These are phyloP conservation scores for Fraxinus sp. DNA, from an alignment of 305 asterid genomes.

Conservation along the genomic window DNA sequence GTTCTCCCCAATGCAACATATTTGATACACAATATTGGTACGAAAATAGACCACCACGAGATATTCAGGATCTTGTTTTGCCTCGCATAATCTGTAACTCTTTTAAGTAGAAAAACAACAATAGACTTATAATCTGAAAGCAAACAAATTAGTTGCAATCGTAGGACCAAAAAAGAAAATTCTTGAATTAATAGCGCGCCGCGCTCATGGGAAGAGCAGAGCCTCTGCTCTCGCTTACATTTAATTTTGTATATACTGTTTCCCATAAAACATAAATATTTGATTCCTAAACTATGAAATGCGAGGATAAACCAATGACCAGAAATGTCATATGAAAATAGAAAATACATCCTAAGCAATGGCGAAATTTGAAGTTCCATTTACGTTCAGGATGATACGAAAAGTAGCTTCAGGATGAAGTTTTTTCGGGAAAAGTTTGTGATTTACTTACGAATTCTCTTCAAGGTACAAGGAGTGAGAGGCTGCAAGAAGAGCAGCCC, in stretches of 20 bases:
- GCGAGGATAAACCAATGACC: not conserved
- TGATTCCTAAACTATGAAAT: not conserved
- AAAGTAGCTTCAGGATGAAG: not conserved
- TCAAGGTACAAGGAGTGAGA: conserved; percentile 66
- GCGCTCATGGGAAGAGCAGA: not conserved
- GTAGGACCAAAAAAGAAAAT: not conserved
- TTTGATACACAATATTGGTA: not conserved
- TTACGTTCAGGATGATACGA: not conserved
- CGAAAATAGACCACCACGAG: not conserved
- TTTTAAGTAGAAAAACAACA: not conserved
- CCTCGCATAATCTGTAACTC: not conserved
- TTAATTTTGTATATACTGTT: not conserved
- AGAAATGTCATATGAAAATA: not conserved
- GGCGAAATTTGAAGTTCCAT: not conserved
- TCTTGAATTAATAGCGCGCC: not conserved
- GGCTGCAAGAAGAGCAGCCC: conserved; percentile 90
- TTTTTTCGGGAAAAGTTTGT: not conserved
- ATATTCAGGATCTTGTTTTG: not conserved
- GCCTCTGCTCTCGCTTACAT: not conserved
- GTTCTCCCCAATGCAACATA: not conserved
- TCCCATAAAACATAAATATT: not conserved
- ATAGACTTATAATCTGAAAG: not conserved
- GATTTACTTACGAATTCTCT: conserved; percentile 15
- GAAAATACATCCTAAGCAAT: not conserved
- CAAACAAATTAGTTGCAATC: not conserved